Conservation (phyloP, 768 basidiomycete genomes). For the Paxillus involutus region DNA sequence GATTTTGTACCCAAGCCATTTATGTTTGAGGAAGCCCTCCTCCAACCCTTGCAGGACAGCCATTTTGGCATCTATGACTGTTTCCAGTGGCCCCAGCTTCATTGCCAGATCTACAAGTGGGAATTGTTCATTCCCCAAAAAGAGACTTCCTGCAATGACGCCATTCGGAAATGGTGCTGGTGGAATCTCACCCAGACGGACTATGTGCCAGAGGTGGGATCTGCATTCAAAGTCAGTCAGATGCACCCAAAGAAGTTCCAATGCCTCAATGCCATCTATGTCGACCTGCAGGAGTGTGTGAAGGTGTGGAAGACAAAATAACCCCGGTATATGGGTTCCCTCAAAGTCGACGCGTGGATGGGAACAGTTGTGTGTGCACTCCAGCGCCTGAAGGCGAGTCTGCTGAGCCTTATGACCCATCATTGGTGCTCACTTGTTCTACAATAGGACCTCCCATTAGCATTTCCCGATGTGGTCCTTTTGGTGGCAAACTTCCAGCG, state of each 20-base stretch:
- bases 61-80: background rate
- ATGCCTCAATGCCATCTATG: background rate
- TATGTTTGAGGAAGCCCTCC: background rate
- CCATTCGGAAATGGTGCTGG: background rate
- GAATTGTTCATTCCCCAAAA: background rate
- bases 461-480: background rate
- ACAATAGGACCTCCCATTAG: background rate
- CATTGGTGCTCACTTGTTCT: background rate
- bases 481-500: background rate
- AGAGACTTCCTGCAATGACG: background rate
- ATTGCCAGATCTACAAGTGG: background rate
- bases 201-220: background rate
- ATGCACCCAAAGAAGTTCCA: background rate
- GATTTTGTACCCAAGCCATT: background rate
- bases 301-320: background rate
- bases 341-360: background rate
- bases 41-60: background rate
- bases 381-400: background rate
- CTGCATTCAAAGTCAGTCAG: background rate
- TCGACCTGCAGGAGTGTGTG: background rate
- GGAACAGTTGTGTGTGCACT: background rate
- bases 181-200: background rate
- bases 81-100: conserved; percentile 4
- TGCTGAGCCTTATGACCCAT: background rate
- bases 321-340: background rate